phyloP scores from a whole-genome alignment of 495 filamentous ascomycete species.

The Neurospora cerealis region DNA sequence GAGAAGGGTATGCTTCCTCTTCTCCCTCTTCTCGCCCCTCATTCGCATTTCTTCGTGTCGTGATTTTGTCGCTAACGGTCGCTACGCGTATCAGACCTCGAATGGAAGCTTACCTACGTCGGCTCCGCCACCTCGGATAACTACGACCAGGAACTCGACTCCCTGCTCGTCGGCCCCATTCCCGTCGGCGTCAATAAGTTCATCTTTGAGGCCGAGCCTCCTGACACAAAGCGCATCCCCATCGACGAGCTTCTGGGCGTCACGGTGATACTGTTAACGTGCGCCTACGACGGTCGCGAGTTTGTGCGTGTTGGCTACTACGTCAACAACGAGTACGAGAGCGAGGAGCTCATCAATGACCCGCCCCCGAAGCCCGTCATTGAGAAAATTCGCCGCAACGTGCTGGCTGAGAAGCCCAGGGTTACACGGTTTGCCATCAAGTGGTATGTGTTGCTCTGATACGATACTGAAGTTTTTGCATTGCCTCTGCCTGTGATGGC shows the following conservation, averaged over 20 bases:
- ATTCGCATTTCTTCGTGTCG: background rate
- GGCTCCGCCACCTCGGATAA: conserved; percentile 96
- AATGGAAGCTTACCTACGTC: conserved; percentile 99
- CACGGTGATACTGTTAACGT: conserved; percentile 91
- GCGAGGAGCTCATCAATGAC: conserved; percentile 75
- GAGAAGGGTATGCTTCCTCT: conserved; percentile 62
- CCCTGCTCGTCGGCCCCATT: conserved; percentile 89
- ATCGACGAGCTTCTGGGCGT: conserved; percentile 92
- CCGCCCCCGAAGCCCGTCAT: conserved; percentile 86
- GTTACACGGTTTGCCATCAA: conserved; percentile 99
- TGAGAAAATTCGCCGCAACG: conserved; percentile 81
- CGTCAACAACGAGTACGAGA: conserved; percentile 96
- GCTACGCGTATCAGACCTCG: conserved; percentile 55
- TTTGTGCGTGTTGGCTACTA: conserved; percentile 99
- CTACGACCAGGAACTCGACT: conserved; percentile 96
- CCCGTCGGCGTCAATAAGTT: conserved; percentile 98
- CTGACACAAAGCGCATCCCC: conserved; percentile 80
- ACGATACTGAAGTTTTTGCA: background rate
- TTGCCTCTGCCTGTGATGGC: background rate
- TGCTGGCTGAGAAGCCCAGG: conserved; percentile 92
- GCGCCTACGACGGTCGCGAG: conserved; percentile 90
- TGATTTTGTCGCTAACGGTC: background rate
- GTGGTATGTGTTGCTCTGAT: conserved; percentile 51
- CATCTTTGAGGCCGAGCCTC: conserved; percentile 90
- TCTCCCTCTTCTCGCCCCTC: background rate